Evolutionary conservation across 2,329 filamentous ascomycete genomes (phyloP).

Genomic region (Amauroascus verrucosus): DNA sequence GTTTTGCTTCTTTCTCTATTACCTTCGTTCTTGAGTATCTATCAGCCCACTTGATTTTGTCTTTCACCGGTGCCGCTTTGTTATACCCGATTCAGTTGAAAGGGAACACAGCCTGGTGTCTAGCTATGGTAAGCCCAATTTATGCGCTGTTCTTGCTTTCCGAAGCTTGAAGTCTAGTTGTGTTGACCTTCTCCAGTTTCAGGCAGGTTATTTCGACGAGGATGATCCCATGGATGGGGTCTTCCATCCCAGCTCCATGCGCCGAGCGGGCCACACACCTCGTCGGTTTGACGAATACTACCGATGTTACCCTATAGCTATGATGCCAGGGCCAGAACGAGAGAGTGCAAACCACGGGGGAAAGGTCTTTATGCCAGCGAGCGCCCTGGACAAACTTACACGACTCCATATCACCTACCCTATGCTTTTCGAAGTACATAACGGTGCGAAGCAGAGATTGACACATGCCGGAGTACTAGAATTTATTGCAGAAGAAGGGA

Average conservation of each 20-base stretch:
- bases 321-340: constrained; percentile 83
- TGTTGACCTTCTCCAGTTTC: constrained; percentile 29
- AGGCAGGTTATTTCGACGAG: constrained; percentile 43
- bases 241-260: constrained; percentile 43
- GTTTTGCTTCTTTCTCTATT: too few relatives aligned
- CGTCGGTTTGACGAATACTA: constrained; percentile 98
- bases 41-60: too few relatives aligned
- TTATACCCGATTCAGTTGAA: background rate
- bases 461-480: constrained; percentile 93
- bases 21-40: too few relatives aligned
- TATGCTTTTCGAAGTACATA: constrained; percentile 91
- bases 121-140: background rate
- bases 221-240: constrained; percentile 45
- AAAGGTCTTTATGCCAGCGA: constrained; percentile 95
- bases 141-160: background rate
- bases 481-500: constrained; percentile 94
- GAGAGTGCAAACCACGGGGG: constrained; percentile 89
- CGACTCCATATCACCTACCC: constrained; percentile 94
- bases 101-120: background rate
- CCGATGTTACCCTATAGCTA: constrained; percentile 87
- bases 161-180: background rate
- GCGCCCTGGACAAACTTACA: constrained; percentile 91
- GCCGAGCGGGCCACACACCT: constrained; percentile 37
- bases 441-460: constrained; percentile 66
- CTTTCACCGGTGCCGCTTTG: too few relatives aligned